A percentile compares a stretch with the other conserved stretches of the same genome.
phyloP scores from a whole-genome alignment of 176 grass and related monocot genomes.

The Oryza coarctata region DNA sequence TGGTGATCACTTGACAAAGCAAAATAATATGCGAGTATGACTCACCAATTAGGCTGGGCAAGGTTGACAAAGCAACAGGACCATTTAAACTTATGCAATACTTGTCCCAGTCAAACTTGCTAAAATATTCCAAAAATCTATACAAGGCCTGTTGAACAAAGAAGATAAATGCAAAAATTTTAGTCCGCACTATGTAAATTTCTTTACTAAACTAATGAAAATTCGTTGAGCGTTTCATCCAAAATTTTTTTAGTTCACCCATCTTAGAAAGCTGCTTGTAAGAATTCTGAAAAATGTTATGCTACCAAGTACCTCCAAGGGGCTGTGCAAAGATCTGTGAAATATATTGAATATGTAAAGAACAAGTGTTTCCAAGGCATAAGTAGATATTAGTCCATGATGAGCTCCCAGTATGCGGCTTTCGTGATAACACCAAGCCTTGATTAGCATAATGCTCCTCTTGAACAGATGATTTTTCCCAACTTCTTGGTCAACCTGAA shows the following conservation, averaged over 20 bases:
- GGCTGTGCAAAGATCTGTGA: slow-evolving; percentile 60
- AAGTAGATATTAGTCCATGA: slow-evolving; percentile 78
- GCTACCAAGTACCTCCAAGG: slow-evolving; percentile 54
- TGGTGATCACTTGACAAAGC: not conserved
- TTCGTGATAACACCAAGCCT: slow-evolving; percentile 91
- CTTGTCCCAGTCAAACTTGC: slow-evolving; percentile 84
- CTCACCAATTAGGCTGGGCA: slow-evolving; percentile 50
- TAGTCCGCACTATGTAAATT: not conserved
- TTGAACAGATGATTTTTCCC: slow-evolving; percentile 81
- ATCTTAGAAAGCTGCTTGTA: not conserved
- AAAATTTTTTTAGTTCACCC: not conserved
- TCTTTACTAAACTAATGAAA: not conserved
- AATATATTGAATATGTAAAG: slow-evolving; percentile 78
- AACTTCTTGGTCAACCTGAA: slow-evolving; percentile 64
- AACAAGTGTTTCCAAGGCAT: slow-evolving; percentile 70
- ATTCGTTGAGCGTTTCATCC: not conserved
- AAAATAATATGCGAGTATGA: slow-evolving; percentile 14
- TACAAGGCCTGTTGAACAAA: slow-evolving; percentile 63
- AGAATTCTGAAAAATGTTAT: not conserved
- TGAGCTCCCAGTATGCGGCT: slow-evolving; percentile 65
- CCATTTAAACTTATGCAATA: slow-evolving; percentile 71
- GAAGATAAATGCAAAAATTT: not conserved
- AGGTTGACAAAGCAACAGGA: slow-evolving; percentile 48
- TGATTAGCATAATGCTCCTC: slow-evolving; percentile 83
- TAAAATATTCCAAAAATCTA: slow-evolving; percentile 86